Evolutionary conservation across 768 basidiomycete genomes (phyloP).

Genomic region (Pleurotus platypus): DNA sequence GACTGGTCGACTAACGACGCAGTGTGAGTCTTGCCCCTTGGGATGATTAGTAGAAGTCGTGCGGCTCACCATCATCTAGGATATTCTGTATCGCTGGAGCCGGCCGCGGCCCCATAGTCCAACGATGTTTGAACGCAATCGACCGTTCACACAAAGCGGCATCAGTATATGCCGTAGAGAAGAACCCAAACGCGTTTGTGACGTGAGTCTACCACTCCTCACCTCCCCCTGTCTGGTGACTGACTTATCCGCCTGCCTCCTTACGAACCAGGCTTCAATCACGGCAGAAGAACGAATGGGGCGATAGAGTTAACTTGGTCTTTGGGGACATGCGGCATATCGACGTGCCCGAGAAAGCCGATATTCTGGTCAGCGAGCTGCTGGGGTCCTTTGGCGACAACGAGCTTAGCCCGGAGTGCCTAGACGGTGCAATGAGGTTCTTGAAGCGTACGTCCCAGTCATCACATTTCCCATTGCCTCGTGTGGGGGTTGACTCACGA

Average conservation of each 20-base stretch:
- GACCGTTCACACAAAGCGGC: slow-evolving; percentile 60
- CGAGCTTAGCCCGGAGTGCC: slow-evolving; percentile 95
- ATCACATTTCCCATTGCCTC: background rate
- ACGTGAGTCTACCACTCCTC: slow-evolving; percentile 57
- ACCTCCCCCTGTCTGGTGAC: slow-evolving; percentile 1
- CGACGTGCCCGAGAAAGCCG: slow-evolving; percentile 80
- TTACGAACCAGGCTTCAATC: slow-evolving; percentile 72
- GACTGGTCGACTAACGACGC: slow-evolving; percentile 61
- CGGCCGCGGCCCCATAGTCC: slow-evolving; percentile 89
- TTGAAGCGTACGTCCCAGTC: slow-evolving; percentile 70
- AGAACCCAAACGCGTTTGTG: slow-evolving; percentile 94
- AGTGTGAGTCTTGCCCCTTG: slow-evolving; percentile 47
- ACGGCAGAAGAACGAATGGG: slow-evolving; percentile 81
- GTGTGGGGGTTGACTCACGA: background rate
- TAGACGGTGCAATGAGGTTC: slow-evolving; percentile 93
- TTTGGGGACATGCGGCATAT: slow-evolving; percentile 93
- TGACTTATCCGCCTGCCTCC: background rate
- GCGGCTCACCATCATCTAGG: slow-evolving; percentile 33
- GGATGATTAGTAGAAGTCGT: background rate
- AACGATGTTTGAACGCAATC: slow-evolving; percentile 77
- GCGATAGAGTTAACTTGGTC: slow-evolving; percentile 70
- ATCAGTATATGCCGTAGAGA: slow-evolving; percentile 86
- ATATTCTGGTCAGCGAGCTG: slow-evolving; percentile 94
- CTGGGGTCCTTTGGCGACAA: slow-evolving; percentile 98
- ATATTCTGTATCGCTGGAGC: slow-evolving; percentile 92